Percentiles rank a stretch among this genome's conserved stretches.
phyloP scores from a whole-genome alignment of 345 rosid genomes.

The Rhodomyrtus tomentosa region DNA sequence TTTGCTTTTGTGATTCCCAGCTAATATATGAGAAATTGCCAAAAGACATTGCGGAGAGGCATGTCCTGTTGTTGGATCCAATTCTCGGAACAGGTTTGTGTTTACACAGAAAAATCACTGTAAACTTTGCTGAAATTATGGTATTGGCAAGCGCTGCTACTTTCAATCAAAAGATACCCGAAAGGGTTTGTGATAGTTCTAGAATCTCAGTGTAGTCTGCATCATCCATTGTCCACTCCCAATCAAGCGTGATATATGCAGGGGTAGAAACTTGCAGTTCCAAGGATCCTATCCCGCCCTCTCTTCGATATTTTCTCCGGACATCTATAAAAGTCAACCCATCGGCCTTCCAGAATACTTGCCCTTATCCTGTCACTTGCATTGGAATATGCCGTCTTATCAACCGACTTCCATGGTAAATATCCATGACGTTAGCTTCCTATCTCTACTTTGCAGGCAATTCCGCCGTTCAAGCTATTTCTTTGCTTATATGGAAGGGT shows the following conservation, averaged over 20 bases:
- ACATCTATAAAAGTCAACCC: background rate
- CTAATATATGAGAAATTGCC: constrained; percentile 91
- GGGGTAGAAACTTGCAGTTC: background rate
- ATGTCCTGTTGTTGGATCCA: constrained; percentile 88
- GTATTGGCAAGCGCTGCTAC: background rate
- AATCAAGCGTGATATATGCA: background rate
- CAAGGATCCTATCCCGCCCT: background rate
- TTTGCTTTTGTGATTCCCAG: constrained; percentile 19
- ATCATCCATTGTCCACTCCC: background rate
- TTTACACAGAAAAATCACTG: background rate
- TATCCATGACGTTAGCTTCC: background rate
- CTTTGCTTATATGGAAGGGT: constrained; percentile 74
- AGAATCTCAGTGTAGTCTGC: background rate
- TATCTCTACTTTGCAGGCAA: constrained; percentile 40
- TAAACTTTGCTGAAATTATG: background rate
- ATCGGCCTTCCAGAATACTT: background rate
- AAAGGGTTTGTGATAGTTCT: background rate
- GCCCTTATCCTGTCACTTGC: background rate
- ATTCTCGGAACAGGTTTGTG: constrained; percentile 88
- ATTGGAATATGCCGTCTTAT: background rate
- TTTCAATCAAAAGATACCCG: background rate
- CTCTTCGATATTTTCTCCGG: background rate
- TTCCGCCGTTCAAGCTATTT: constrained; percentile 92
- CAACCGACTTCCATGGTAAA: background rate
- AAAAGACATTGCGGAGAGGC: constrained; percentile 84